phyloP scores from a whole-genome alignment of 768 basidiomycete genomes.

The Brasilioporus rufonigricans region DNA sequence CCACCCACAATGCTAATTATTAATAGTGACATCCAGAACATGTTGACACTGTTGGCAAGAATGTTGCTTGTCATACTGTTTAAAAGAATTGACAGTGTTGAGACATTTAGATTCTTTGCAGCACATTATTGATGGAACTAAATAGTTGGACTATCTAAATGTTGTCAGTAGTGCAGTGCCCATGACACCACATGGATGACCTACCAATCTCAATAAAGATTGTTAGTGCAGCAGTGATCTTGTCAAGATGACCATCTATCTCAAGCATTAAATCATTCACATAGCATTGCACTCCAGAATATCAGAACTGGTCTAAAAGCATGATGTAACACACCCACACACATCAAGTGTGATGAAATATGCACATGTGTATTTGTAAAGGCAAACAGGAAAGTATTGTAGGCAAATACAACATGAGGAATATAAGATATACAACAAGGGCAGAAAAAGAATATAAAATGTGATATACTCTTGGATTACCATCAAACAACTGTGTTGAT shows the following conservation, averaged over 20 bases:
- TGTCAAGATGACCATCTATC: constrained; percentile 50
- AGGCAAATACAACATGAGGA: not conserved
- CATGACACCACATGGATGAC: constrained; percentile 10
- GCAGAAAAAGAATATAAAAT: not conserved
- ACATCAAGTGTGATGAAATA: not conserved
- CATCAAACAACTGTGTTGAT: constrained; percentile 45
- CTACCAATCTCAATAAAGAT: constrained; percentile 52
- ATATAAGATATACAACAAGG: not conserved
- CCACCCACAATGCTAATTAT: constrained; percentile 52
- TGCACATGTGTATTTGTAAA: constrained; percentile 44
- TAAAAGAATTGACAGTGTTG: constrained; percentile 54
- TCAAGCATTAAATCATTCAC: constrained; percentile 47
- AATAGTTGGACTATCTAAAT: constrained; percentile 48
- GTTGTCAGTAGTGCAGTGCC: not conserved
- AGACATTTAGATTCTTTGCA: constrained; percentile 43
- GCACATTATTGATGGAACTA: constrained; percentile 52
- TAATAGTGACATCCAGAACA: constrained; percentile 53
- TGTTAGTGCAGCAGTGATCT: constrained; percentile 43
- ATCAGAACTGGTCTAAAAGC: constrained; percentile 45
- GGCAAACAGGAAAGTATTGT: constrained; percentile 51
- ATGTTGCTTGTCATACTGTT: constrained; percentile 27
- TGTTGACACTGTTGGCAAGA: constrained; percentile 42
- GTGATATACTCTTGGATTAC: constrained; percentile 41
- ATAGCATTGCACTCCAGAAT: constrained; percentile 50
- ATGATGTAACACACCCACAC: not conserved